Conservation (phyloP, 495 filamentous ascomycete genomes). For the Penicillium salamii region DNA sequence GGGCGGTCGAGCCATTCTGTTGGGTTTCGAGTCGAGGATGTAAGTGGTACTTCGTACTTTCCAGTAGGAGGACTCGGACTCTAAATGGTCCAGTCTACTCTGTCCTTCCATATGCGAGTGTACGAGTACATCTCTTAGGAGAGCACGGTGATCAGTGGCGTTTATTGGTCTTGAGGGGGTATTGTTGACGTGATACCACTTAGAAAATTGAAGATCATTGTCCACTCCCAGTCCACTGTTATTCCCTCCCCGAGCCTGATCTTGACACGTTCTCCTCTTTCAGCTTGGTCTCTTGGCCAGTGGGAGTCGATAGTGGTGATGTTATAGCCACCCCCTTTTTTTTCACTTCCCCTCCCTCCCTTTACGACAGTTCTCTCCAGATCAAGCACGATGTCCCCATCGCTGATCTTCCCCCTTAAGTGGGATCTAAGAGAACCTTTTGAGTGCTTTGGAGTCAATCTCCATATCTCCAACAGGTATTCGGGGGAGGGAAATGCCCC, state of each 20-base stretch:
- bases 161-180: constrained; percentile 5
- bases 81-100: background rate
- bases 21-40: background rate
- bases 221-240: constrained; percentile 2
- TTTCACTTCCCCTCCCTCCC: background rate
- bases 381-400: background rate
- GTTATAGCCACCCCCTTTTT: constrained; percentile 10
- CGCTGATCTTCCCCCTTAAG: background rate
- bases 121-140: background rate
- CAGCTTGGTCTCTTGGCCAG: background rate
- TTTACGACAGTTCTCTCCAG: background rate
- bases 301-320: background rate
- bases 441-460: background rate
- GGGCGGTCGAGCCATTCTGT: constrained; percentile 11
- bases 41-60: too few relatives aligned
- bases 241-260: constrained; percentile 10
- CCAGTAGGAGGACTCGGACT: background rate
- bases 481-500: constrained; percentile 19
- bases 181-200: constrained; percentile 9
- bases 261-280: constrained; percentile 12
- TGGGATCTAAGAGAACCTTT: background rate
- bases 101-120: background rate
- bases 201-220: constrained; percentile 6
- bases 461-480: background rate
- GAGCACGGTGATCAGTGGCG: constrained; percentile 6